A percentile compares a stretch with the other conserved stretches of the same genome.
These are phyloP conservation scores for Thielaviopsis euricoi DNA, from an alignment of 2,329 filamentous ascomycete species.

Conservation along the genomic window DNA sequence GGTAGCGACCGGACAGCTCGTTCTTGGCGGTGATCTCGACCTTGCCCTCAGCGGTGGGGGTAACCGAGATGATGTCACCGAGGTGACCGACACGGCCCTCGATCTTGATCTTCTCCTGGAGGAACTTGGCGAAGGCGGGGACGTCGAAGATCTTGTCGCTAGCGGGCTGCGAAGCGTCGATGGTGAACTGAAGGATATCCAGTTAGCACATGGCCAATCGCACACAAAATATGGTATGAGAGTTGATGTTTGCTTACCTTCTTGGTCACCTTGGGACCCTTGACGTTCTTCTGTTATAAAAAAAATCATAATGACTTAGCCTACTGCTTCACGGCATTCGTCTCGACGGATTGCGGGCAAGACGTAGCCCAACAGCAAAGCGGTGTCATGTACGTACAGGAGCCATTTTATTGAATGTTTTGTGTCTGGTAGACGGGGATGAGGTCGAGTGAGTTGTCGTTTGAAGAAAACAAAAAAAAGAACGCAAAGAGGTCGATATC, in stretches of 20 bases:
- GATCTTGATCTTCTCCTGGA: conserved; percentile 99
- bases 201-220: neutral
- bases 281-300: conserved; percentile 51
- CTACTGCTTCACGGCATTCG: conserved; percentile 67
- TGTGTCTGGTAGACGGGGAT: conserved; percentile 12
- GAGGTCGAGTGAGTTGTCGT: conserved; percentile 12
- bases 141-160: conserved; percentile 99
- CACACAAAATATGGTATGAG: conserved; percentile 3
- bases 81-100: conserved; percentile 97
- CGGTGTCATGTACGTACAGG: conserved; percentile 66
- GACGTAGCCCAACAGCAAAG: conserved; percentile 82
- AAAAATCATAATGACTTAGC: conserved; percentile 52
- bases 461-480: conserved; percentile 14
- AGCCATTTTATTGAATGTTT: conserved; percentile 51
- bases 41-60: conserved; percentile 87
- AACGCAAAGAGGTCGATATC: conserved; percentile 60
- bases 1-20: conserved; percentile 94
- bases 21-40: conserved; percentile 95
- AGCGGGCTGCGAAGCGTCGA: conserved; percentile 96
- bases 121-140: conserved; percentile 98
- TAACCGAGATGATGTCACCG: conserved; percentile 80
- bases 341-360: conserved; percentile 13
- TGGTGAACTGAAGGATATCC: conserved; percentile 59
- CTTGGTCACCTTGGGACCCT: conserved; percentile 62
- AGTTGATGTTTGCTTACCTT: conserved; percentile 39